Percentiles rank a stretch among this genome's conserved stretches.
phyloP scores from a whole-genome alignment of 1,139 yeast genomes.

The Taphrina communis region DNA sequence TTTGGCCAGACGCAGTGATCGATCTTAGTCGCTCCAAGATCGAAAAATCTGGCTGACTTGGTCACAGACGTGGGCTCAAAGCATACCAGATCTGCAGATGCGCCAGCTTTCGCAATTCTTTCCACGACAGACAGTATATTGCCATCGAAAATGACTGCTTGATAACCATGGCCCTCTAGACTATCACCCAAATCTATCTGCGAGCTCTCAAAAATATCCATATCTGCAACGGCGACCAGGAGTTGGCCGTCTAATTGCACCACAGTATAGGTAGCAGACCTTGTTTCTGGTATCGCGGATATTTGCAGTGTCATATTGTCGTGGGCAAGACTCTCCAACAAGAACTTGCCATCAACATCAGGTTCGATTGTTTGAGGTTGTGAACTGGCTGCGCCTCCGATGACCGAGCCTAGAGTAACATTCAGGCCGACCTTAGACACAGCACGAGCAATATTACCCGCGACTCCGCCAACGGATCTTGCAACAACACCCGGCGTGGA shows the following conservation, averaged over 20 bases:
- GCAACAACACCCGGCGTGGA: slow-evolving; percentile 72
- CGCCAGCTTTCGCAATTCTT: slow-evolving; percentile 45
- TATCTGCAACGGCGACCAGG: slow-evolving; percentile 81
- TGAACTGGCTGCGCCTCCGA: slow-evolving; percentile 54
- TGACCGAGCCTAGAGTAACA: slow-evolving; percentile 62
- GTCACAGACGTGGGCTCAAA: slow-evolving; percentile 79
- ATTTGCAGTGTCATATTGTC: slow-evolving; percentile 47
- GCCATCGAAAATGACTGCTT: slow-evolving; percentile 65
- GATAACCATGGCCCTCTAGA: slow-evolving; percentile 54
- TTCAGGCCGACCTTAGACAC: slow-evolving; percentile 40
- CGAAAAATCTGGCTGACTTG: slow-evolving; percentile 55
- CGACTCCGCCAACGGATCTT: slow-evolving; percentile 81
- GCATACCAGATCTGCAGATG: slow-evolving; percentile 52
- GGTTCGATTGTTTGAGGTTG: slow-evolving; percentile 42
- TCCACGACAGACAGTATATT: slow-evolving; percentile 59
- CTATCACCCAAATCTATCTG: slow-evolving; percentile 52
- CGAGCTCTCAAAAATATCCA: slow-evolving; percentile 68
- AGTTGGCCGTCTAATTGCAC: slow-evolving; percentile 72
- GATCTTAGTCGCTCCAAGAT: too few relatives aligned
- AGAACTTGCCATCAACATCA: slow-evolving; percentile 61
- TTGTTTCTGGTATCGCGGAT: slow-evolving; percentile 43
- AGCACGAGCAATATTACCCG: slow-evolving; percentile 67
- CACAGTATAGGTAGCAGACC: slow-evolving; percentile 76
- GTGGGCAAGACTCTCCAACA: slow-evolving; percentile 51
- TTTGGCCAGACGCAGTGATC: slow-evolving; percentile 50